Evolutionary conservation across 305 asterid species (phyloP), one percentile per base, ranked within the genome.

Genomic region (Fraxinus dipetala): DNA sequence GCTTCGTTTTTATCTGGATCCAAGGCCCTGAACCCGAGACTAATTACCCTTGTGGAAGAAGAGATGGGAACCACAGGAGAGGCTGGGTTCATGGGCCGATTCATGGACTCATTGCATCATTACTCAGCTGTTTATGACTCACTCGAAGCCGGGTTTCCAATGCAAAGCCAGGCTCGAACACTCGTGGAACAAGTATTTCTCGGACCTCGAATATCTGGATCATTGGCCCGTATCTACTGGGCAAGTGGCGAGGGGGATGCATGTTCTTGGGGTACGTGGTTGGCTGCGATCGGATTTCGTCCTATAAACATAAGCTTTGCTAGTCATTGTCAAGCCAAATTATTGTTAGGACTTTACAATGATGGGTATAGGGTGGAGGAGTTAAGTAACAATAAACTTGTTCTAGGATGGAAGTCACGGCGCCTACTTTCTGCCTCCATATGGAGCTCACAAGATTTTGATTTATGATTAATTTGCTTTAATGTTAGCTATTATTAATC

Each of bases 331-430:
- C 98, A 93, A 85, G 92, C 98, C 1, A 92, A 92, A 59, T 81
- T 92, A 83, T 40, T 93, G 34, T 72, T 92, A 76, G 98, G 95
- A 30, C 81, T 93, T 40, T 93, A 91, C 80, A 87, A 93, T 78
- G 98, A 93, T 85, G 98, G 98, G 79, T 93, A 93, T 16, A 84
- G 89, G 11, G 94, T 91, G 28, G 98, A 93, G 81, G 98, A 92
- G 83, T 67, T 87, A 78, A 86, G 86, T 20, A 35, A 13, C 26
- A 92, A 93, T 84, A 92, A 90, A 80, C 80, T 93, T 9, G 94
- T 91, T 32, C 74, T 93, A 13, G 97, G 97, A 4, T 93, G 98
- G 98, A 93, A 92, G 86, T 91, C 93, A 36, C 79, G 92, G 63
- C 92, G 93, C 76, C 87, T 92, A 54, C 95, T 94, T 59, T 94